These are phyloP conservation scores for Sporothrix brasiliensis DNA, from an alignment of 2,329 filamentous ascomycete species.

Conservation along the genomic window DNA sequence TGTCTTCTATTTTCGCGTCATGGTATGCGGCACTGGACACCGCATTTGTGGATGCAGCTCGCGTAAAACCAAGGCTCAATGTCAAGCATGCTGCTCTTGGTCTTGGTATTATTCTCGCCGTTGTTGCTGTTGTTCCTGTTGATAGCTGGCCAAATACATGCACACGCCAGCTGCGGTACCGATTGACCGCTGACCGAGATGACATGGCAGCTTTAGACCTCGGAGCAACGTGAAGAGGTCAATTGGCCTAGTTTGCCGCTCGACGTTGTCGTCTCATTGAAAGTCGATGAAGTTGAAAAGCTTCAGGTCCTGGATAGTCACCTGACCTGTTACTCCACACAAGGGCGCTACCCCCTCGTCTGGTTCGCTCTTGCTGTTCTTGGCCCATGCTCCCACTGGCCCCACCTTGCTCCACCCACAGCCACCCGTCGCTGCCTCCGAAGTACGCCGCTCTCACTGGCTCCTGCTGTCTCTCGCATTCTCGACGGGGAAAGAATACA, in stretches of 20 bases:
- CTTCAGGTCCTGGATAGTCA: conserved; percentile 10
- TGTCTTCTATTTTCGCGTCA: conserved; percentile 58
- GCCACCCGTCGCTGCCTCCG: conserved; percentile 25
- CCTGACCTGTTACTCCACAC: conserved; percentile 13
- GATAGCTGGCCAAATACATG: conserved; percentile 12
- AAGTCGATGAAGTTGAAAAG: conserved; percentile 14
- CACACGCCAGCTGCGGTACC: conserved; percentile 20
- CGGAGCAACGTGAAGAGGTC: neutral
- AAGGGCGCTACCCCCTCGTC: conserved; percentile 18
- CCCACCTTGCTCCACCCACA: conserved; percentile 25
- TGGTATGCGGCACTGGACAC: conserved; percentile 37
- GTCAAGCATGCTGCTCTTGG: conserved; percentile 18
- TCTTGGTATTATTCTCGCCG: neutral
- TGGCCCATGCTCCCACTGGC: conserved; percentile 18
- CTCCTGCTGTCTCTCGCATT: conserved; percentile 5
- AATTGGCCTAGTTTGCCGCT: neutral
- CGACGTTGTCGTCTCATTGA: conserved; percentile 7
- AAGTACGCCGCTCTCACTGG: conserved; percentile 23
- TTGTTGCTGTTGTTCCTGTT: neutral
- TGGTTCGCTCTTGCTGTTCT: neutral
- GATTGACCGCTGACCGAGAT: conserved; percentile 11
- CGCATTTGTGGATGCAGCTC: conserved; percentile 19
- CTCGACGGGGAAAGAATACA: neutral
- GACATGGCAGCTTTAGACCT: conserved; percentile 27
- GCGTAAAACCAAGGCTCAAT: neutral